Evolutionary conservation across 306 rosid species (phyloP).

Genomic region (Cercis canadensis): DNA sequence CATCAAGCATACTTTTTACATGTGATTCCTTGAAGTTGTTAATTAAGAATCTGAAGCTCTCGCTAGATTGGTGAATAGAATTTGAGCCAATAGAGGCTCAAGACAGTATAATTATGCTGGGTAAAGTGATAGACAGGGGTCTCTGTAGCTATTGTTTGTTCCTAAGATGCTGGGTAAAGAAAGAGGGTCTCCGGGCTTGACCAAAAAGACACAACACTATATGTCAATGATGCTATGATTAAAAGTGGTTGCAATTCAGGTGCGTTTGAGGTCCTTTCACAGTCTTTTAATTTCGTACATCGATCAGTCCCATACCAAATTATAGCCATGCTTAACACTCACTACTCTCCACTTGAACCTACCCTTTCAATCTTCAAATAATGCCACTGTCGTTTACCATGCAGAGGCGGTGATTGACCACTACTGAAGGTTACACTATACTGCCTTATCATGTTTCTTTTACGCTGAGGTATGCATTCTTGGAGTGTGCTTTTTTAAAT

Average conservation of each 20-base stretch:
- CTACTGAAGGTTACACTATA: background rate
- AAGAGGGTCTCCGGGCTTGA: constrained; percentile 12
- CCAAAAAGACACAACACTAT: constrained; percentile 17
- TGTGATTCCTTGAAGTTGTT: no score
- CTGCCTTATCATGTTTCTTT: no score
- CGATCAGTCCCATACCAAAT: no score
- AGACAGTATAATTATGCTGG: constrained; percentile 24
- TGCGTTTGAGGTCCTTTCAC: background rate
- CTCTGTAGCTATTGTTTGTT: background rate
- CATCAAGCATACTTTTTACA: no score
- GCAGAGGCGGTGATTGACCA: background rate
- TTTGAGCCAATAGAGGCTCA: constrained; percentile 3
- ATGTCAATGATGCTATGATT: constrained; percentile 7
- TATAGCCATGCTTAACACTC: background rate
- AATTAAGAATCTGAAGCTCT: no score
- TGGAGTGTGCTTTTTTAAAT: no score
- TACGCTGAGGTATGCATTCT: no score
- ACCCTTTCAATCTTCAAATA: background rate
- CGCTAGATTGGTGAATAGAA: no score
- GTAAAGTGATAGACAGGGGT: constrained; percentile 32
- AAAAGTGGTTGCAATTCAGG: no score
- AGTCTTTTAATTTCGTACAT: no score
- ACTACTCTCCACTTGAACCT: background rate
- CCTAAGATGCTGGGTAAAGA: constrained; percentile 30
- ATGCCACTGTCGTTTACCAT: background rate